Evolutionary conservation across 371 early-diverging fungal species (phyloP), one percentile per base, ranked within the genome.

Genomic region (Amoeboaphelidium protococcarum): DNA sequence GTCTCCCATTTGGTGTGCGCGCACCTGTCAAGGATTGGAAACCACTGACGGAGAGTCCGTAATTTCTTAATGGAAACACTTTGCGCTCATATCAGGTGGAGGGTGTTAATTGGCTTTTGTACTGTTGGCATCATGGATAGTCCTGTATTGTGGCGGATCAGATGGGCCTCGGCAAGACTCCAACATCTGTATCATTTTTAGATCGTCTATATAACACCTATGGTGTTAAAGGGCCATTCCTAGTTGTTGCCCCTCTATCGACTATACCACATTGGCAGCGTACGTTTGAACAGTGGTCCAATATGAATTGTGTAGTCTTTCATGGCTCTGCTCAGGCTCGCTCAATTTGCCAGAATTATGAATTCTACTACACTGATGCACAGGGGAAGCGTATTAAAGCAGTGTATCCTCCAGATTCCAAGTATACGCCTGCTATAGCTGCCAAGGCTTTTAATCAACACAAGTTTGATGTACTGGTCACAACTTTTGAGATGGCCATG

Each of bases 401-500:
- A 12, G n/a, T 26, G 4, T 10, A 21, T 12, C n/a, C n/a, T 4
- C 4, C 3, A 21, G 25, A 10, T 41, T 25, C 3, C 3, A 48
- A 48, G 31, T 13, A 47, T 10, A 47, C 3, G 13, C 13, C 12
- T 12, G 26, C 3, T 24, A 41, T 6, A 19, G 16, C 20, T 42
- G 37, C 37, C 6, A 31, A 31, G 10, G 37, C 10, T 22, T 67
- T 65, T 6, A 54, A 64, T 49, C 52, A 56, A 20, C 70, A 67
- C 64, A 78, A 76, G 52, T 83, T 85, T 63, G 83, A 84, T 63
- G 80, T 82, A 0, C 48, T 85, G 27, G 74, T 86, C 40, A 82
- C 85, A 0, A 80, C 82, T 13, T 82, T 82, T 54, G 83, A 85
- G 53, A 83, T 82, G 84, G 77, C 73, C 40, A 64, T 73, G 54